These are phyloP conservation scores for Trichoderma parareesei DNA, from an alignment of 495 filamentous ascomycete species.

Conservation along the genomic window DNA sequence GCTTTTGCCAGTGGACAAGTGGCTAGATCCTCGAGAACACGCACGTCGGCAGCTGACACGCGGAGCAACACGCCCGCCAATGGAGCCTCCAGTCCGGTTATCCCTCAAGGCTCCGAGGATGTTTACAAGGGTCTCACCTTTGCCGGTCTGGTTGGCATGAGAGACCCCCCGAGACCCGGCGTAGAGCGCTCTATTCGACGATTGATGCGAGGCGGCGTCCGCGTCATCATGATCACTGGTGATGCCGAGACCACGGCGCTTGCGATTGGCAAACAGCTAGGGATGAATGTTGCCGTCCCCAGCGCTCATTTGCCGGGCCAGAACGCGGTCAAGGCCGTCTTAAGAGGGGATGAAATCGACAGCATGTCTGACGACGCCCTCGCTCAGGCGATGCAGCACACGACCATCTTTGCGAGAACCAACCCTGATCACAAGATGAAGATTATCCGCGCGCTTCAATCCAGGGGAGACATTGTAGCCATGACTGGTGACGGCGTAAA, in stretches of 20 bases:
- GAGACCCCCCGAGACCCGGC: conserved; percentile 82
- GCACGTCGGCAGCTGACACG: conserved; percentile 18
- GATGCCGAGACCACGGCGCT: conserved; percentile 91
- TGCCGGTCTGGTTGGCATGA: conserved; percentile 92
- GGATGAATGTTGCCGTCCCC: conserved; percentile 62
- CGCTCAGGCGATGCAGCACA: conserved; percentile 70
- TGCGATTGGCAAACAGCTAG: conserved; percentile 85
- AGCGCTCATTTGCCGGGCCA: conserved; percentile 36
- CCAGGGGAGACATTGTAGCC: conserved; percentile 91
- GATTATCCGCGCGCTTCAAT: conserved; percentile 84
- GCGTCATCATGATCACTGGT: conserved; percentile 98
- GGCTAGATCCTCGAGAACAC: conserved; percentile 26
- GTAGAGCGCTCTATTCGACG: conserved; percentile 85
- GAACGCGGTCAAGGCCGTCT: conserved; percentile 55
- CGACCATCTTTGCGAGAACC: conserved; percentile 90
- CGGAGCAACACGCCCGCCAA: conserved; percentile 28
- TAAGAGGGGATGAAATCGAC: conserved; percentile 86
- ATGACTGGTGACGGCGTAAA: conserved; percentile 99
- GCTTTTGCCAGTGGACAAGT: conserved; percentile 78
- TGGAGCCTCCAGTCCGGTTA: conserved; percentile 29
- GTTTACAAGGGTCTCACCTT: conserved; percentile 77
- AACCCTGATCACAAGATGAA: conserved; percentile 98
- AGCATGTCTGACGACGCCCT: conserved; percentile 79
- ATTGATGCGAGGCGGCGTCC: conserved; percentile 87
- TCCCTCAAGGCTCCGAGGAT: conserved; percentile 51